phyloP scores from a whole-genome alignment of 1,284 basidiomycete species.

The Naganishia albida region DNA sequence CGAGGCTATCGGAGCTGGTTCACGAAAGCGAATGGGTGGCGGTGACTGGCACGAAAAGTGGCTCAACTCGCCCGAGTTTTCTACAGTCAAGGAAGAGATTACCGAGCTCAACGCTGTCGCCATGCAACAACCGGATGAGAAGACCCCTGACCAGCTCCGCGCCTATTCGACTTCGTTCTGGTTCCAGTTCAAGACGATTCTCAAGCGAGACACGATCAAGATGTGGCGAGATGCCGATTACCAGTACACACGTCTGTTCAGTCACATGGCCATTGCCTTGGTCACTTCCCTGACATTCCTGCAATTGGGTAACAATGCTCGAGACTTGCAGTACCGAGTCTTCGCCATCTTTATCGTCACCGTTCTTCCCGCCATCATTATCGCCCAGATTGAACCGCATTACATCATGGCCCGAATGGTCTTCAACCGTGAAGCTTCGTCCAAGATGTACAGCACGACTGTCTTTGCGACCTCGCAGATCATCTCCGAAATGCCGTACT shows the following conservation, averaged over 20 bases:
- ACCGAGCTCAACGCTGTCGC: constrained; percentile 55
- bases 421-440: constrained; percentile 66
- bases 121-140: constrained; percentile 49
- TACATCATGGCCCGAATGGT: constrained; percentile 75
- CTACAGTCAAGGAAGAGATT: constrained; percentile 53
- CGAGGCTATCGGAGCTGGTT: constrained; percentile 72
- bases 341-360: constrained; percentile 61
- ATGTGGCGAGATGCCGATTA: constrained; percentile 75
- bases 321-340: constrained; percentile 79
- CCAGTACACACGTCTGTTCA: constrained; percentile 75
- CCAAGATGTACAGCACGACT: constrained; percentile 56
- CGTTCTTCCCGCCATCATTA: constrained; percentile 41
- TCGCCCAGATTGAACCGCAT: constrained; percentile 69
- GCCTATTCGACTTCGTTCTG: constrained; percentile 67
- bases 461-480: constrained; percentile 80
- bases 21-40: constrained; percentile 63
- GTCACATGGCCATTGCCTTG: constrained; percentile 72
- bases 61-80: constrained; percentile 59
- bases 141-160: constrained; percentile 39
- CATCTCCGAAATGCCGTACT: constrained; percentile 78
- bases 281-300: constrained; percentile 83
- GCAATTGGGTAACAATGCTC: constrained; percentile 66
- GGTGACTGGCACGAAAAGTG: constrained; percentile 78
- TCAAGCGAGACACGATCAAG: constrained; percentile 70
- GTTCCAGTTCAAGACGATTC: constrained; percentile 76